Evolutionary conservation across 2,329 filamentous ascomycete species (phyloP).

Genomic region (Penicillium sp.): DNA sequence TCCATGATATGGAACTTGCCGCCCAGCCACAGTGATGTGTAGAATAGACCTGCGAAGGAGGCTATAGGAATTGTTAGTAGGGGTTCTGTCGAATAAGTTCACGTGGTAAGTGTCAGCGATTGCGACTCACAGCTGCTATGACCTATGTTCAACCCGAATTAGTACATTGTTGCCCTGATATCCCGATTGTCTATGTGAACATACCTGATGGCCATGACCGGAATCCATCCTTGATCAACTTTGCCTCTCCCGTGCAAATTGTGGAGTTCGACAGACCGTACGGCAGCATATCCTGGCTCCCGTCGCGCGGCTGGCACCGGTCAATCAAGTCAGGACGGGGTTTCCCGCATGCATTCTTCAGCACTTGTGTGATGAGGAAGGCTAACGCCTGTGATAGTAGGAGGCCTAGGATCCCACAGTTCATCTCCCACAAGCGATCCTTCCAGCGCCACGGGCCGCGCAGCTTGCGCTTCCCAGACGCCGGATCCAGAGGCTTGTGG

Average conservation of each 20-base stretch:
- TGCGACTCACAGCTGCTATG: conserved; percentile 53
- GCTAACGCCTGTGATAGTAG: conserved; percentile 55
- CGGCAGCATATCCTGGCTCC: conserved; percentile 35
- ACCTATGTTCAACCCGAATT: conserved; percentile 22
- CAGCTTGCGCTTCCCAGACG: conserved; percentile 39
- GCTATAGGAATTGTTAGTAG: conserved; percentile 39
- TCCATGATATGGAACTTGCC: conserved; percentile 62
- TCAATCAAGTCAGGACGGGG: conserved; percentile 61
- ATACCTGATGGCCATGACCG: conserved; percentile 59
- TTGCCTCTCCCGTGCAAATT: conserved; percentile 54
- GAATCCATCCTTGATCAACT: conserved; percentile 60
- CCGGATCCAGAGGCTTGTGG: conserved; percentile 36
- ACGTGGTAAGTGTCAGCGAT: not conserved
- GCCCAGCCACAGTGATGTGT: conserved; percentile 60
- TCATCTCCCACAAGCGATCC: conserved; percentile 63
- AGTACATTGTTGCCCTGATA: not conserved
- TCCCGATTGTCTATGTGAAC: conserved; percentile 7
- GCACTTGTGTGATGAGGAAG: conserved; percentile 58
- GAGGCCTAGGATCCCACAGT: conserved; percentile 61
- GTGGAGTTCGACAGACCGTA: conserved; percentile 48
- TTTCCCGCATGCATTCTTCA: conserved; percentile 62
- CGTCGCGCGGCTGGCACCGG: conserved; percentile 49
- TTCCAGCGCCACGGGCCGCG: conserved; percentile 54
- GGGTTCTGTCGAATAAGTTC: not conserved
- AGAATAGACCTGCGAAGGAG: conserved; percentile 61